Evolutionary conservation across 805 yeast species (phyloP).

Genomic region (Candida railenensis): DNA sequence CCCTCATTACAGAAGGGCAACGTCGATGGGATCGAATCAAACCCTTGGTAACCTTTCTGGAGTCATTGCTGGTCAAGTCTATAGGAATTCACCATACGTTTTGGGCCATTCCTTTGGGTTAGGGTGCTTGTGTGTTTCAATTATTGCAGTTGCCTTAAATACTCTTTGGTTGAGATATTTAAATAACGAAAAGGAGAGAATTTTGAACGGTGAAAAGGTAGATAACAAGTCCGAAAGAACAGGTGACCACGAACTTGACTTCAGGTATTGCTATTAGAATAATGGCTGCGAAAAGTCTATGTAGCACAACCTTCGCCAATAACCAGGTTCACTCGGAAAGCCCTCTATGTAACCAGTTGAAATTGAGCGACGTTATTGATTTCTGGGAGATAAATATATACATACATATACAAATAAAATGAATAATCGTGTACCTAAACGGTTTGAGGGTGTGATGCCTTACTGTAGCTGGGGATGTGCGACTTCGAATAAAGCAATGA

Average conservation of each 20-base stretch:
- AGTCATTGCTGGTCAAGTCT: conserved; percentile 44
- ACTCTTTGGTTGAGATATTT: conserved; percentile 12
- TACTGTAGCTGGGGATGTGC: too few relatives aligned
- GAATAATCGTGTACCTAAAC: too few relatives aligned
- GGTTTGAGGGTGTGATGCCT: too few relatives aligned
- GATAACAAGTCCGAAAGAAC: conserved; percentile 16
- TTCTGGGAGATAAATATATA: too few relatives aligned
- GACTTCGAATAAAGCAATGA: too few relatives aligned
- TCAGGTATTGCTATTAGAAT: conserved; percentile 14
- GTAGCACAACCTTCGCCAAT: too few relatives aligned
- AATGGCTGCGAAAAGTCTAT: background rate
- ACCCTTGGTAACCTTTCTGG: conserved; percentile 47
- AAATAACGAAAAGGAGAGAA: conserved; percentile 9
- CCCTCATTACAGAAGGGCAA: conserved; percentile 41
- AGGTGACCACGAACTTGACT: conserved; percentile 22
- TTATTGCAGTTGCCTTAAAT: conserved; percentile 14
- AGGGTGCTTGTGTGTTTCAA: conserved; percentile 27
- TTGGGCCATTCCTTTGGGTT: conserved; percentile 41
- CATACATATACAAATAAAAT: too few relatives aligned
- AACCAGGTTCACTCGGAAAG: too few relatives aligned
- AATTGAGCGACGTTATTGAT: too few relatives aligned
- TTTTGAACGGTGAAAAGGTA: conserved; percentile 16
- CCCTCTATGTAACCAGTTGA: too few relatives aligned
- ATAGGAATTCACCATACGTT: conserved; percentile 35
- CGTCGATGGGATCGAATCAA: conserved; percentile 43